These are phyloP conservation scores for Arctostaphylos glauca DNA, from an alignment of 148 eudicot genomes.

Conservation along the genomic window DNA sequence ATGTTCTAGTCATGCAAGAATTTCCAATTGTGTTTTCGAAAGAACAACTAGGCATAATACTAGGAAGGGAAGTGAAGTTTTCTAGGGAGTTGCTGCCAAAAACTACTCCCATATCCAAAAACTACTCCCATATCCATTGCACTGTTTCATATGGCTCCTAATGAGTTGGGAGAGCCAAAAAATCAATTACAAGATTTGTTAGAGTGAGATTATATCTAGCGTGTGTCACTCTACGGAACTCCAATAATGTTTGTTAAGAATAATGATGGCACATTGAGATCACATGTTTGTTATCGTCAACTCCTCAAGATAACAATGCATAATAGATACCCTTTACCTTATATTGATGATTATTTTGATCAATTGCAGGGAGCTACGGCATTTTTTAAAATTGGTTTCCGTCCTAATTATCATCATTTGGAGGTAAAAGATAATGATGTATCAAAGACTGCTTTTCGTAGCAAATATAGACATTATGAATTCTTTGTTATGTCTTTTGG, in stretches of 20 bases:
- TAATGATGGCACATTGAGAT: background rate
- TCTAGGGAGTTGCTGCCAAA: background rate
- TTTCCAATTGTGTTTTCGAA: background rate
- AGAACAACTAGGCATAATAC: background rate
- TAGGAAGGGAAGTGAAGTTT: background rate
- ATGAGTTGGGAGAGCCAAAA: background rate
- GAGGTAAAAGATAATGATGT: background rate
- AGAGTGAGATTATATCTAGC: background rate
- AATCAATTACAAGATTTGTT: background rate
- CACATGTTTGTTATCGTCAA: background rate
- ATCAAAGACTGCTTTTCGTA: background rate
- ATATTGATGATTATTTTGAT: background rate
- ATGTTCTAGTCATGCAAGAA: background rate
- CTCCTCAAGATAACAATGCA: background rate
- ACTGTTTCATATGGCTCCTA: background rate
- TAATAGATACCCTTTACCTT: background rate
- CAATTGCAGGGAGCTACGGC: background rate
- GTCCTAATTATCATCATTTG: background rate
- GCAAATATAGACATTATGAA: background rate
- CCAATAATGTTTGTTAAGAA: background rate
- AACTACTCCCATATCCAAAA: background rate
- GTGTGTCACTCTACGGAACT: background rate
- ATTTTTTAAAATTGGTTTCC: background rate
- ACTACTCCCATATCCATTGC: background rate
- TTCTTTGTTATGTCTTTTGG: background rate